Base-by-base conservation (phyloP, 2,329 filamentous ascomycete genomes). In the Diaporthe citri region DNA sequence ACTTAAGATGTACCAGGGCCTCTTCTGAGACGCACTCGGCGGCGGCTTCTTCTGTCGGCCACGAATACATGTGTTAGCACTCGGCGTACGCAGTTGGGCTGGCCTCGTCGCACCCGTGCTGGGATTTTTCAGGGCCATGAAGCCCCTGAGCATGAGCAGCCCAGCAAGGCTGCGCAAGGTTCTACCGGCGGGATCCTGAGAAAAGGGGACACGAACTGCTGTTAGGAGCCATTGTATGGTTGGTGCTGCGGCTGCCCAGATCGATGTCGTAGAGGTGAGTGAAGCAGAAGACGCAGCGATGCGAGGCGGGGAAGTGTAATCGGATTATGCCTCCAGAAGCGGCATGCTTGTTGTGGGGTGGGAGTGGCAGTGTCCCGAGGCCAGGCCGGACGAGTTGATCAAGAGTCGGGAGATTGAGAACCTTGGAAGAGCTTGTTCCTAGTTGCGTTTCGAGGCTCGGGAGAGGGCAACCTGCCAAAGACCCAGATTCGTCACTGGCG, bases 21-120 rank as follows among this genome's bases (percentile, higher is more conserved):
- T 98, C 95, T 80, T 98, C 95, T 39, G 96, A 97, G 79, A 98
- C 87, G 84, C 93, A 93, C 84, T 93, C 92, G 79, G 92, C 90
- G 74, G 87, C 89, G 71, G 92, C 91, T 84, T 86, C 82, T 80
- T 84, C 87, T 89, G 77, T 52, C 22, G 13, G 36, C 36, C 62
- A 76, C 51, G 41, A 43, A 10, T 13, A 22, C 6, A 43, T 2
- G 13, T 9, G 48, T 76, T 57, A 76, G 75, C 75, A 46, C 39
- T 67, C 25, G 20, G 20, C 17, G 5, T 13, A 5, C 28, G 46
- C 34, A 36, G 39, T 36, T 60, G 28, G 31, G 17, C 10, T 36
- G 28, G 79, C 80, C 17, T 36, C 22, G 25, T 28, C 12, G 5
- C 52, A 31, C 20, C 52, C 25, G 28, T 17, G 59, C 22, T 20